phyloP scores from a whole-genome alignment of 2,329 filamentous ascomycete species.

The Claviceps lovelessii region DNA sequence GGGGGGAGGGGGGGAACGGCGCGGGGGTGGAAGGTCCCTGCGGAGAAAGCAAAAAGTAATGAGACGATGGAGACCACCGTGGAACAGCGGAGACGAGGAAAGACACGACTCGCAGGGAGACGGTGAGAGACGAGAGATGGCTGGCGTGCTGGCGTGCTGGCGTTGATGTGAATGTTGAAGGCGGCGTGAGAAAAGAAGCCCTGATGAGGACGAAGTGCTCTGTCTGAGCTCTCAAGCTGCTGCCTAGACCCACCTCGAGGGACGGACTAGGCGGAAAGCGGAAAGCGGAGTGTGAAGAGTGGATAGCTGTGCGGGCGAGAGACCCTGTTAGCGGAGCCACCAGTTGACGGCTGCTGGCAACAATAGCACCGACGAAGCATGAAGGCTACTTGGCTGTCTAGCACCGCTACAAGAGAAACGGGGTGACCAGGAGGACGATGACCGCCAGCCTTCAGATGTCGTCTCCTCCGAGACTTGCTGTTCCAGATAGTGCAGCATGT shows the following conservation, averaged over 20 bases:
- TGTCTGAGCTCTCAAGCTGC: conserved; percentile 5
- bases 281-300: not conserved
- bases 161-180: not conserved
- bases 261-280: not conserved
- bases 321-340: not conserved
- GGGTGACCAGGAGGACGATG: too few relatives aligned
- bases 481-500: not conserved
- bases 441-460: too few relatives aligned
- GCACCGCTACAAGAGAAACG: too few relatives aligned
- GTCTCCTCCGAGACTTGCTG: too few relatives aligned
- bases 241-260: conserved; percentile 8
- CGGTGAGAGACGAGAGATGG: not conserved
- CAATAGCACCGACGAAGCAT: too few relatives aligned
- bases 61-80: conserved; percentile 3
- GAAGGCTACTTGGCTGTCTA: too few relatives aligned
- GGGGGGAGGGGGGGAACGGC: not conserved
- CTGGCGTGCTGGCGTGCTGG: conserved; percentile 1
- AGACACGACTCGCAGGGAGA: conserved; percentile 1
- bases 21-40: not conserved
- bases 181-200: not conserved
- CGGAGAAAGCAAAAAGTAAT: not conserved
- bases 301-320: not conserved
- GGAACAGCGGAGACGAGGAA: conserved; percentile 2
- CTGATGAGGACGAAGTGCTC: not conserved
- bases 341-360: too few relatives aligned